Evolutionary conservation across 2,329 filamentous ascomycete genomes (phyloP), one percentile per base, ranked within the genome.

Genomic region (Aureobasidium sp.): DNA sequence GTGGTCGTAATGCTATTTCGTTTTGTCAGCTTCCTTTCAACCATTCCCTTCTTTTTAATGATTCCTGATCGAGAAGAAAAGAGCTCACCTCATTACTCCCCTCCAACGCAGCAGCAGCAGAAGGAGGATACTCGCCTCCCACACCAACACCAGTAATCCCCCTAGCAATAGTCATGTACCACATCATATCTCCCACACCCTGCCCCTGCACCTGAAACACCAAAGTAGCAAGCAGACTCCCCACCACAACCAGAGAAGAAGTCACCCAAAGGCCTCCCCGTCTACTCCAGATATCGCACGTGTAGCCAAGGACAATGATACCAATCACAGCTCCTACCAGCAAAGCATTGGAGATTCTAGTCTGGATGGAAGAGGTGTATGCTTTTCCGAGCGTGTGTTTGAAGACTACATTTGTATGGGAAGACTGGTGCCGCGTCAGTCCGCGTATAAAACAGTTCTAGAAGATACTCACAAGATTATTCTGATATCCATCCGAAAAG

Each of bases 151-250:
- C 57, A 23, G 46, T 74, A 21, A 79, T 70, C 5, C 79, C 79
- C 43, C 79, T 73, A 5, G 77, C 73, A 19, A 81, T 68, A 0
- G 76, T 79, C 71, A 81, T 70, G 74, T 80, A 80, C 78, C 78
- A 80, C 60, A 79, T 77, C 77, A 81, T 80, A 60, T 76, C 77
- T 19, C 75, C 1, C 3, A 49, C 47, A 6, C 64, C 65, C 10
- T 63, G 64, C 8, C 62, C 27, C 17, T 55, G 17, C 3, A 77
- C 69, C 40, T 73, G 68, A 33, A 77, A 68, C 1, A 71, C 72
- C 46, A 76, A 61, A 2, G 70, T 69, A 4, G 74, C 68, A 69
- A 77, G 67, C 2, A 73, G 60, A 33, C 66, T 70, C 0, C 70
- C 70, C 29, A 71, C 57, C 17, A 70, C 65, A 1, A 72, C 70